Base-by-base conservation (phyloP, 2,329 filamentous ascomycete genomes). In the Monosporascus sp. region DNA sequence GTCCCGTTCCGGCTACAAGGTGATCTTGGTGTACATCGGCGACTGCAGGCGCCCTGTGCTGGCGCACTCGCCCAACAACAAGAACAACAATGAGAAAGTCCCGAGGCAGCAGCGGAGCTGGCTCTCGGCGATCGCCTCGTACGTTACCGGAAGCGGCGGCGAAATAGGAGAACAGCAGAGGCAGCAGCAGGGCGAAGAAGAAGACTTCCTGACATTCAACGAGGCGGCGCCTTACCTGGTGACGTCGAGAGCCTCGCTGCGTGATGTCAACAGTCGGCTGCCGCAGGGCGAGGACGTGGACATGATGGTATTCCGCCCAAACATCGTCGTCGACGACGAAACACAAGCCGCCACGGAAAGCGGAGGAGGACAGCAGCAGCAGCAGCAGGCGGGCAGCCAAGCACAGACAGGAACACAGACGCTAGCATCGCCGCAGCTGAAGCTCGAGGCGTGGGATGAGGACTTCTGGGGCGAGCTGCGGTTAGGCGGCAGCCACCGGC, bases 141-240 rank as follows among this genome's bases (percentile, higher is more conserved):
- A 67, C 53, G 51, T 77, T 38, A 51, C 59, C 41, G 59, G 60
- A 11, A n/a, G 45, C 41, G 51, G 36, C 5, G 31, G 35, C 17
- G 55, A 54, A 5, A 36, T 62, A 8, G 55, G 54, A 5, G 37
- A 62, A 8, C 69, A 77, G 14, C 43, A 38, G 14, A 20, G 41
- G 9, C 7, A 38, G 38, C 22, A 35, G 18, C 50, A 31, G 25
- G 47, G 17, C 24, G 27, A 38, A 27, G 45, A 31, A 2, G 18
- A 20, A 27, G 25, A 77, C 37, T 79, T 74, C 64, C 77, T 93
- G 44, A 82, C 81, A 2, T 94, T 93, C 70, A 81, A 84, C 39
- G 89, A 94, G 69, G 81, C 82, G 57, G 88, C 89, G 1, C 87
- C 89, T 1, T 88, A 88, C 66, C 79, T 96, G 15, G 70, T 96